phyloP scores from a whole-genome alignment of 768 basidiomycete species.

The Crucibulum laeve region DNA sequence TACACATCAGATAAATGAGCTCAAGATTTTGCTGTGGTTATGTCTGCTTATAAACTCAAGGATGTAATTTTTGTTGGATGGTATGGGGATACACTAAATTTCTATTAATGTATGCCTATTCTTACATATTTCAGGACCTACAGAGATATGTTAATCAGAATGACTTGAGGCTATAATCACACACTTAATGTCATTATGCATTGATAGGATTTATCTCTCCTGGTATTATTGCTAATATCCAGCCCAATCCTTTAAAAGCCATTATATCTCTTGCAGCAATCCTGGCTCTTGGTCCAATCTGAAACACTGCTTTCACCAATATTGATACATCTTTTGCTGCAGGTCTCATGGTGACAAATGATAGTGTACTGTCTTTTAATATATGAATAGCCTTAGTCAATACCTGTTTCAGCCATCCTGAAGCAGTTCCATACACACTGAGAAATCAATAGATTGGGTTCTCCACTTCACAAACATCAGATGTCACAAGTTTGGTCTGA shows the following conservation, averaged over 20 bases:
- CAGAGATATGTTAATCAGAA: not conserved
- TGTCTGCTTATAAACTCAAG: not conserved
- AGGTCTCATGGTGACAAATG: not conserved
- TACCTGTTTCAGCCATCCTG: not conserved
- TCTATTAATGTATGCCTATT: not conserved
- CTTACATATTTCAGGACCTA: not conserved
- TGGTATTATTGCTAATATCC: not conserved
- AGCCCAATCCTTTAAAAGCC: not conserved
- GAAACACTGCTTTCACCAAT: not conserved
- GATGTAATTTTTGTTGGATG: not conserved
- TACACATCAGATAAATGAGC: not conserved
- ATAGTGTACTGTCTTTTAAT: not conserved
- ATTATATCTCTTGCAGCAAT: not conserved
- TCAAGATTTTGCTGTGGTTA: not conserved
- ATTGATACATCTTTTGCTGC: not conserved
- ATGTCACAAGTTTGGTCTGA: not conserved
- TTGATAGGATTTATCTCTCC: not conserved
- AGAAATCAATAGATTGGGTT: not conserved
- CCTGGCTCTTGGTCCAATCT: not conserved
- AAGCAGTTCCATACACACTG: not conserved
- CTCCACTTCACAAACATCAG: not conserved
- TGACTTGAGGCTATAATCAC: not conserved
- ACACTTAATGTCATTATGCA: not conserved
- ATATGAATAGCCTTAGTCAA: not conserved
- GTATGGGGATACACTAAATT: not conserved